These are phyloP conservation scores for Austroboletus niveus DNA, from an alignment of 1,284 basidiomycete species.

Conservation along the genomic window DNA sequence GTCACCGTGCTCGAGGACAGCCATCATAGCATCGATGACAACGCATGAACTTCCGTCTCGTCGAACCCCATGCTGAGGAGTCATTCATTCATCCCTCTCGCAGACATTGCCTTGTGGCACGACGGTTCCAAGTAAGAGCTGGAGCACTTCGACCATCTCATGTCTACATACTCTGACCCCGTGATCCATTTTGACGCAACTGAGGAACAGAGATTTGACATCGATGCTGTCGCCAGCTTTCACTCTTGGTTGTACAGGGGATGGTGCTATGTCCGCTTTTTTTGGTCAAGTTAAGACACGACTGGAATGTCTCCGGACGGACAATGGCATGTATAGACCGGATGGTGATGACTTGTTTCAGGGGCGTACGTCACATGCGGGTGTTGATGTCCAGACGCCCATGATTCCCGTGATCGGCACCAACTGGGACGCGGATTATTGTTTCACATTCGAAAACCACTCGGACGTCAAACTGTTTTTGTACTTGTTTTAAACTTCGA, in stretches of 20 bases:
- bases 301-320: slow-evolving; percentile 5
- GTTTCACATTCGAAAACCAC: slow-evolving; percentile 3
- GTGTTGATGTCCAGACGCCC: no score
- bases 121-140: slow-evolving; percentile 10
- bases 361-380: no score
- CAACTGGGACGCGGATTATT: slow-evolving; percentile 10
- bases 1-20: slow-evolving; percentile 9
- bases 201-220: not conserved
- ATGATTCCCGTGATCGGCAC: no score
- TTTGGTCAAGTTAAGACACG: slow-evolving; percentile 9
- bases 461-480: slow-evolving; percentile 18
- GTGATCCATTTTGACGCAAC: slow-evolving; percentile 9
- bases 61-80: no score
- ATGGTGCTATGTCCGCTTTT: slow-evolving; percentile 6
- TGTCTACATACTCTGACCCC: slow-evolving; percentile 4
- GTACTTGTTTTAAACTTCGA: slow-evolving; percentile 27
- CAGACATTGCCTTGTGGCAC: slow-evolving; percentile 5
- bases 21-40: not conserved
- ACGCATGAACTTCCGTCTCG: slow-evolving; percentile 13
- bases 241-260: slow-evolving; percentile 20
- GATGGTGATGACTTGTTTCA: slow-evolving; percentile 12
- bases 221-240: slow-evolving; percentile 19
- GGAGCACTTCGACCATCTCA: no score
- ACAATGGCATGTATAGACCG: slow-evolving; percentile 1
- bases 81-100: no score